Evolutionary conservation across 129 eudicot genomes (phyloP), one percentile per base, ranked within the genome.

Genomic region (Ambrosia trifida): DNA sequence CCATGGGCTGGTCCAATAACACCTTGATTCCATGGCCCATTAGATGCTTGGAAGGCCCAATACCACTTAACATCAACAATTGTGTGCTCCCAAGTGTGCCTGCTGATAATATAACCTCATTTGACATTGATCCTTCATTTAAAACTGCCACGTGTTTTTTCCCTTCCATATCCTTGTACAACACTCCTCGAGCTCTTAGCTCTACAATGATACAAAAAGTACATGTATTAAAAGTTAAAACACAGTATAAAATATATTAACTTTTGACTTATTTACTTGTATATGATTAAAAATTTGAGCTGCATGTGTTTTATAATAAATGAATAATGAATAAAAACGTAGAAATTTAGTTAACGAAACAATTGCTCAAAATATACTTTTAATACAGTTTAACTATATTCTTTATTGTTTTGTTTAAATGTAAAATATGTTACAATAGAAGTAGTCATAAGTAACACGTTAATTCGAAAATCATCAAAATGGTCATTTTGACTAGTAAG

Each of bases 41-140:
- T 40, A 91, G 78, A 14, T 88, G 87, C n/a, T 73, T 38, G 2
- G 66, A 60, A 8, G 97, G 97, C 77, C 97, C 95, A 73, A 91
- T 72, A 19, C 95, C 95, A 78, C 89, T 91, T 36, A 87, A 44
- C 97, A 91, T 85, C 49, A 89, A 1, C 44, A 89, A 41, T 49
- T 89, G 94, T 56, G 96, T 91, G 85, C 98, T 94, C 28, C 98
- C 98, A 4, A 94, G 59, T 62, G 98, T 89, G 12, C 98, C 98
- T 0, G 97, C 90, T 61, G 93, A 80, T 62, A 89, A 4, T 20
- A 94, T 85, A 30, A 94, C 64, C 68, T 94, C 98, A 75, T 79
- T 90, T 40, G 17, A 44, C 13, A 18, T 13, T 7, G 84, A 66
- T 49, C 81, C 91, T 56, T 46, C 60, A 13, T 69, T 76, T 68